These are phyloP conservation scores for Zea luxurians DNA, from an alignment of 176 grass and related monocot genomes.

Conservation along the genomic window DNA sequence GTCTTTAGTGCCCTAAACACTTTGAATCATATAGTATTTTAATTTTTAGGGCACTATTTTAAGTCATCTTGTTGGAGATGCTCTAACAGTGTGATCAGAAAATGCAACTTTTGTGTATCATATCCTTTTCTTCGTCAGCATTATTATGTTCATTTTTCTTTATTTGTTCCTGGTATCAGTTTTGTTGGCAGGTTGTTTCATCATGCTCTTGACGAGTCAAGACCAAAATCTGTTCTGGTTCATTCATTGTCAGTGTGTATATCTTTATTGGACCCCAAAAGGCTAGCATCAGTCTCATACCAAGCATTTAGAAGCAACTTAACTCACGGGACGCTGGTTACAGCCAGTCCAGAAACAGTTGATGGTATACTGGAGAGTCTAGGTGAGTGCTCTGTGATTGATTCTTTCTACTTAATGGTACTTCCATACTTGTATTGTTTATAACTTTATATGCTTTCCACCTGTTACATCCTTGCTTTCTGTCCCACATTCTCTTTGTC, in stretches of 20 bases:
- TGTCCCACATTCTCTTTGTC: not conserved
- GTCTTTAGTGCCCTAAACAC: too few relatives aligned
- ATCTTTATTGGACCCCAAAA: conserved; percentile 83
- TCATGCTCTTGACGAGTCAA: conserved; percentile 73
- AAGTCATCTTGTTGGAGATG: too few relatives aligned
- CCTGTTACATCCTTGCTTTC: conserved; percentile 8
- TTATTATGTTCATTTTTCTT: conserved; percentile 13
- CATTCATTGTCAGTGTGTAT: conserved; percentile 80
- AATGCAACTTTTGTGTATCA: conserved; percentile 2
- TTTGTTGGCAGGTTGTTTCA: conserved; percentile 80
- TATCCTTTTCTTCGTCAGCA: conserved; percentile 1
- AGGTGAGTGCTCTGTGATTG: conserved; percentile 45
- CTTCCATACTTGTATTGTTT: conserved; percentile 4
- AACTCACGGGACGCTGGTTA: conserved; percentile 69
- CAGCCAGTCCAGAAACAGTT: conserved; percentile 68
- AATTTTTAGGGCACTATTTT: too few relatives aligned
- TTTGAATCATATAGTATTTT: too few relatives aligned
- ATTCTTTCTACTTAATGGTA: conserved; percentile 12
- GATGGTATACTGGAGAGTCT: conserved; percentile 74
- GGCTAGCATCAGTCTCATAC: conserved; percentile 66
- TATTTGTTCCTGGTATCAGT: conserved; percentile 45
- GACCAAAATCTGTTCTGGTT: conserved; percentile 78
- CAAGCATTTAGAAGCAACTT: conserved; percentile 79
- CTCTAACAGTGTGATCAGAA: not conserved
- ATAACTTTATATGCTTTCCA: not conserved